A percentile compares a stretch with the other conserved stretches of the same genome.
These are phyloP conservation scores for Nadsonia commutata DNA, from an alignment of 1,139 yeast species.

Conservation along the genomic window DNA sequence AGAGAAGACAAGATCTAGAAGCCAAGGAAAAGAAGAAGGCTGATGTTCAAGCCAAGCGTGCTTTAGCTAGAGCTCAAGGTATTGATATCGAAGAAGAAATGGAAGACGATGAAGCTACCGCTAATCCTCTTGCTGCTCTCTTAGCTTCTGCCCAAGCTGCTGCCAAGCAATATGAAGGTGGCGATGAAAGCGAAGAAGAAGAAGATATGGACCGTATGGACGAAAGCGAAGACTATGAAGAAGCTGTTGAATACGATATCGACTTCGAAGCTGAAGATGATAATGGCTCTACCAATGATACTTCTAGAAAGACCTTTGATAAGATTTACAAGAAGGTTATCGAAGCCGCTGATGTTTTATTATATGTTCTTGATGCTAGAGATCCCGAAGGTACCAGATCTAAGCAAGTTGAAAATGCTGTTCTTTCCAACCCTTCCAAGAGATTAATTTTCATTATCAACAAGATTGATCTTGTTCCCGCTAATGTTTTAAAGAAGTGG, in stretches of 20 bases:
- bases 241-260: constrained; percentile 26
- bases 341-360: constrained; percentile 76
- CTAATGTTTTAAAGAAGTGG: constrained; percentile 75
- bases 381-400: constrained; percentile 96
- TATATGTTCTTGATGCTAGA: constrained; percentile 91
- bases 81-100: constrained; percentile 30
- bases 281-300: constrained; percentile 39
- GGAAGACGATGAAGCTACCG: constrained; percentile 30
- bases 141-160: constrained; percentile 84
- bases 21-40: constrained; percentile 36
- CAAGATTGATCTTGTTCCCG: constrained; percentile 86
- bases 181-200: constrained; percentile 27
- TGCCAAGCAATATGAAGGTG: constrained; percentile 48
- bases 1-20: constrained; percentile 48
- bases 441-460: constrained; percentile 74
- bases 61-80: constrained; percentile 31
- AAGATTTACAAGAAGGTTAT: constrained; percentile 69
- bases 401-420: constrained; percentile 78
- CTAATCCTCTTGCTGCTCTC: constrained; percentile 63
- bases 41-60: constrained; percentile 32
- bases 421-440: constrained; percentile 66
- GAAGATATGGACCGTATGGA: constrained; percentile 17
- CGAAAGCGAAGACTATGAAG: constrained; percentile 19
- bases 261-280: constrained; percentile 33
- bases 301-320: constrained; percentile 67